These are phyloP conservation scores for Angophora floribunda DNA, from an alignment of 345 rosid species.

Conservation along the genomic window DNA sequence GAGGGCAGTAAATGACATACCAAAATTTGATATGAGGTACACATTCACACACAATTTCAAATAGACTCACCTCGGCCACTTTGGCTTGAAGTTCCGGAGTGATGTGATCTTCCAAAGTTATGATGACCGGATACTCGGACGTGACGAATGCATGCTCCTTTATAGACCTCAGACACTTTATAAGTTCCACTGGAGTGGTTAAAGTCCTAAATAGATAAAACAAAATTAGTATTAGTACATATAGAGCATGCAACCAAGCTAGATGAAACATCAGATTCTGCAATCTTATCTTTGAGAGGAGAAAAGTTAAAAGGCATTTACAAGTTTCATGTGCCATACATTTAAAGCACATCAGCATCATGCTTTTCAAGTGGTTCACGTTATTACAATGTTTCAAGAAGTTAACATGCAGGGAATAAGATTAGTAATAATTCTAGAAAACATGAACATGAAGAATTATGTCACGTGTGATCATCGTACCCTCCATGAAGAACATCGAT, in stretches of 20 bases:
- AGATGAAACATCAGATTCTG: background rate
- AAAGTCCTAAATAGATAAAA: constrained; percentile 43
- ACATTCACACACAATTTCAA: background rate
- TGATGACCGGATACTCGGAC: constrained; percentile 83
- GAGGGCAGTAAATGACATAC: background rate
- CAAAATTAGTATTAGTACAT: background rate
- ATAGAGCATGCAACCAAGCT: background rate
- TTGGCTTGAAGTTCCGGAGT: constrained; percentile 81
- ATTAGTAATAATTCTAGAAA: background rate
- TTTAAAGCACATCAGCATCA: background rate
- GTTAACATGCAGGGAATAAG: background rate
- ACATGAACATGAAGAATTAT: background rate
- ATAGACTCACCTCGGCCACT: constrained; percentile 58
- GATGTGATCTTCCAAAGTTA: constrained; percentile 95
- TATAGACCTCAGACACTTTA: constrained; percentile 67
- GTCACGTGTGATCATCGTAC: background rate
- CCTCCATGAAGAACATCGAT: constrained; percentile 76
- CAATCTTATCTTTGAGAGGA: background rate
- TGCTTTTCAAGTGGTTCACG: background rate
- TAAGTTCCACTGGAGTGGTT: constrained; percentile 75
- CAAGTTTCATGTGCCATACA: background rate
- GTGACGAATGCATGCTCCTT: constrained; percentile 59
- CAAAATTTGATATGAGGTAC: background rate
- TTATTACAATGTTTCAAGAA: background rate
- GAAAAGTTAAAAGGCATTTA: background rate